Evolutionary conservation across 1,139 yeast genomes (phyloP).

Genomic region (Zygosaccharomyces sapae): DNA sequence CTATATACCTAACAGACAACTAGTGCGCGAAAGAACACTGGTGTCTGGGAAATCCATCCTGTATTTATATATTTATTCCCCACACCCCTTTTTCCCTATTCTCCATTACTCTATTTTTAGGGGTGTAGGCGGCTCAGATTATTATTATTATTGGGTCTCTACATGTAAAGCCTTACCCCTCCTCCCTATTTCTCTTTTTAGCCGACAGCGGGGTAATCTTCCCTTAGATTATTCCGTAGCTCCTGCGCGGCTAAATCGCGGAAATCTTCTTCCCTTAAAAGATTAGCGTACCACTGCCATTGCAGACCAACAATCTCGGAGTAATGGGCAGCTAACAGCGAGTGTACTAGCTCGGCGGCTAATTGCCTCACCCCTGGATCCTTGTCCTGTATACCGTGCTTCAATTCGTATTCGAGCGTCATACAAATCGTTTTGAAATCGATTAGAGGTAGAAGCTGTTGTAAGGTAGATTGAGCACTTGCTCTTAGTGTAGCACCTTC

Average conservation of each 20-base stretch:
- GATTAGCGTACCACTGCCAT: slow-evolving; percentile 12
- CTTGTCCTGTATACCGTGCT: slow-evolving; percentile 2
- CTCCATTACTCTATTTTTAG: too few relatives aligned
- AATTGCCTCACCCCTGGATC: slow-evolving; percentile 3
- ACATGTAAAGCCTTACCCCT: not conserved
- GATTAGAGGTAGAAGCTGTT: slow-evolving; percentile 4
- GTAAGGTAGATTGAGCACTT: slow-evolving; percentile 9
- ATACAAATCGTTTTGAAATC: slow-evolving; percentile 2
- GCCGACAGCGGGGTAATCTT: not conserved
- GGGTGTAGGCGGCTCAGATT: not conserved
- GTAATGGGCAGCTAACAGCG: slow-evolving; percentile 7
- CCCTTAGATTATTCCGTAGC: not conserved
- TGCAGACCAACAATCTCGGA: slow-evolving; percentile 11
- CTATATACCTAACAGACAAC: not conserved
- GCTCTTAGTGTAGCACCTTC: slow-evolving; percentile 18
- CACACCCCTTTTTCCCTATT: too few relatives aligned
- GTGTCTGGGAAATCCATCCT: too few relatives aligned
- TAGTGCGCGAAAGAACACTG: too few relatives aligned
- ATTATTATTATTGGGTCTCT: not conserved
- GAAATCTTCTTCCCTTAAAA: not conserved
- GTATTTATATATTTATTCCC: too few relatives aligned
- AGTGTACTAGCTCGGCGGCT: slow-evolving; percentile 4
- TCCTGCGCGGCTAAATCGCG: not conserved
- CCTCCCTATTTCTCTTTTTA: not conserved
- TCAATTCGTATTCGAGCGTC: slow-evolving; percentile 3